Percentiles rank a stretch among this genome's conserved stretches.
phyloP scores from a whole-genome alignment of 371 early-diverging fungal genomes.

The Thermomucor indicae-seudaticae region DNA sequence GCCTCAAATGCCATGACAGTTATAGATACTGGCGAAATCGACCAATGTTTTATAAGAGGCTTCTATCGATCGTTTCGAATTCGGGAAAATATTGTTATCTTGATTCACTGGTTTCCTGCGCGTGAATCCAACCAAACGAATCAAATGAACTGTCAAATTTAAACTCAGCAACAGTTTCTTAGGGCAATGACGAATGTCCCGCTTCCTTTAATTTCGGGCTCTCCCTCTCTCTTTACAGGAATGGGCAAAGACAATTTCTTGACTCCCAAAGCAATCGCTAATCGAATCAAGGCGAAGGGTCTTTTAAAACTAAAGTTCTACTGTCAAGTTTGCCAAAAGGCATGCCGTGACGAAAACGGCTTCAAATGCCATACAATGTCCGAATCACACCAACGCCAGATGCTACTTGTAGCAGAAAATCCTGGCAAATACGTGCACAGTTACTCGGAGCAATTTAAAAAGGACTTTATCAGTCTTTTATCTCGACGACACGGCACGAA shows the following conservation, averaged over 20 bases:
- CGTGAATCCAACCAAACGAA: no score
- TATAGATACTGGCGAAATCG: no score
- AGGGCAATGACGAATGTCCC: no score
- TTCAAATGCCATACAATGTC: constrained; percentile 92
- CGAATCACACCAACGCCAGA: constrained; percentile 92
- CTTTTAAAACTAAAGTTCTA: constrained; percentile 91
- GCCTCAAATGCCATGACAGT: no score
- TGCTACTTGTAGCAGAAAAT: constrained; percentile 85
- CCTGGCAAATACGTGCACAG: constrained; percentile 64
- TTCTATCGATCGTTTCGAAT: no score
- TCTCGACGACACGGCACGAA: constrained; percentile 82
- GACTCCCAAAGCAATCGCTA: constrained; percentile 81
- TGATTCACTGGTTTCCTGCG: no score
- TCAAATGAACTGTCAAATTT: no score
- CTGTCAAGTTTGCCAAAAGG: constrained; percentile 94
- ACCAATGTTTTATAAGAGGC: no score
- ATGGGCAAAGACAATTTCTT: constrained; percentile 80
- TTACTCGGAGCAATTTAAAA: constrained; percentile 73
- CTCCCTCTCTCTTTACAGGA: neutral
- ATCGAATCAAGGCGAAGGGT: constrained; percentile 90
- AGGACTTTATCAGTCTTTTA: constrained; percentile 66
- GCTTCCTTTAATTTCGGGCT: neutral
- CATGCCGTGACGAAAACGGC: constrained; percentile 94
- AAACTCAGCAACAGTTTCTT: no score
- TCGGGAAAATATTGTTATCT: no score